Percentiles rank a stretch among this genome's conserved stretches.
These are phyloP conservation scores for Apium graveolens DNA, from an alignment of 129 eudicot species.

Conservation along the genomic window DNA sequence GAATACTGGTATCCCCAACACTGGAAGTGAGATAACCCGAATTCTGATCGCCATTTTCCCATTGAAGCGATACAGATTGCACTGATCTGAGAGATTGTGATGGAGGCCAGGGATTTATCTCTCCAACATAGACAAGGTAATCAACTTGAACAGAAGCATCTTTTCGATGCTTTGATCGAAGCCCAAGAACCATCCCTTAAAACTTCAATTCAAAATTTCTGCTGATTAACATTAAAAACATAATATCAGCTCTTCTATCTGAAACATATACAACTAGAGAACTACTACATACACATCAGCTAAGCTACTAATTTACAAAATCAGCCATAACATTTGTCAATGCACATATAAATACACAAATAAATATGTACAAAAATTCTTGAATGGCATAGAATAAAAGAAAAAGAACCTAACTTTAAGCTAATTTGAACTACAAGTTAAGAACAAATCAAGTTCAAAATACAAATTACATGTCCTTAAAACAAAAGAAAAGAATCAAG, in stretches of 20 bases:
- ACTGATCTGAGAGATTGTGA: slow-evolving; percentile 50
- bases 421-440: slow-evolving; percentile 6
- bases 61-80: slow-evolving; percentile 56
- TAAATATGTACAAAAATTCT: background rate
- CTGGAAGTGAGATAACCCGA: slow-evolving; percentile 57
- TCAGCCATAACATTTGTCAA: background rate
- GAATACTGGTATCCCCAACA: slow-evolving; percentile 48
- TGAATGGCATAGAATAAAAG: background rate
- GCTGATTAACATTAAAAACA: background rate
- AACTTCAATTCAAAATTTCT: slow-evolving; percentile 6
- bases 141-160: slow-evolving; percentile 62
- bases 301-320: background rate
- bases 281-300: background rate
- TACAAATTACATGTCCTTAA: background rate
- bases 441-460: background rate
- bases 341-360: background rate
- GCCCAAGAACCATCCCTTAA: slow-evolving; percentile 76
- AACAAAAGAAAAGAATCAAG: background rate
- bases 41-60: slow-evolving; percentile 74
- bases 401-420: background rate
- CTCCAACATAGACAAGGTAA: slow-evolving; percentile 59
- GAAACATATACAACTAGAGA: background rate
- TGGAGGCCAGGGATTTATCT: slow-evolving; percentile 91
- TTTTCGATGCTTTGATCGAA: slow-evolving; percentile 62
- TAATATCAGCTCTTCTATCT: background rate